Evolutionary conservation across 192 early-diverging fungal genomes (phyloP).

Genomic region (Backusella liffmaniae): DNA sequence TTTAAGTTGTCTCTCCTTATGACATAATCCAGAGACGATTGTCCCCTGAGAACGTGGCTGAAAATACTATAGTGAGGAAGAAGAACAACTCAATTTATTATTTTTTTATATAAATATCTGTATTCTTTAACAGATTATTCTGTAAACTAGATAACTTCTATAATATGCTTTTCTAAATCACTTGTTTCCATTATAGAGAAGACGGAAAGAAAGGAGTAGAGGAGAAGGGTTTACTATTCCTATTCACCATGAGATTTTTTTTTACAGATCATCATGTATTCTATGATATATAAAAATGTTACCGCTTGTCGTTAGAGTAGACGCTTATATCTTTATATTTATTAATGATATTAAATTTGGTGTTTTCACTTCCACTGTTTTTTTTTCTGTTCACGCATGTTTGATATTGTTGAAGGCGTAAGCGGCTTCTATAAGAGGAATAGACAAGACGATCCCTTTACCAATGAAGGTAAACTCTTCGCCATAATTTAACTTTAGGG

Average conservation of each 20-base stretch:
- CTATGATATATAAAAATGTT: too few relatives aligned
- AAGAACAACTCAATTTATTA: neutral
- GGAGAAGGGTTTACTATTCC: too few relatives aligned
- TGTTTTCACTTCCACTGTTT: neutral
- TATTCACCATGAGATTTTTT: too few relatives aligned
- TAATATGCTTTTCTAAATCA: too few relatives aligned
- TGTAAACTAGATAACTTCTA: neutral
- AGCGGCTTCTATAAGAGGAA: neutral
- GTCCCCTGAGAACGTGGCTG: neutral
- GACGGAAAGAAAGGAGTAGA: too few relatives aligned
- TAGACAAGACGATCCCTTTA: neutral
- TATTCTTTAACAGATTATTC: neutral
- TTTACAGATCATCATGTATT: too few relatives aligned
- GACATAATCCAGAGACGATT: neutral
- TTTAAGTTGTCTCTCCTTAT: neutral
- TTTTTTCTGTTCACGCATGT: neutral
- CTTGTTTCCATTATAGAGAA: too few relatives aligned
- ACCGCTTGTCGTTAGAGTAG: too few relatives aligned
- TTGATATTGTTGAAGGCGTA: neutral
- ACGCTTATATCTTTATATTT: too few relatives aligned
- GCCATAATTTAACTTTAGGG: neutral
- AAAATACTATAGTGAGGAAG: neutral
- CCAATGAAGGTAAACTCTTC: neutral
- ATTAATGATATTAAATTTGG: neutral
- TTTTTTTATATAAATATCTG: neutral